Evolutionary conservation across 345 rosid genomes (phyloP).

Genomic region (Eucalyptus coolabah): DNA sequence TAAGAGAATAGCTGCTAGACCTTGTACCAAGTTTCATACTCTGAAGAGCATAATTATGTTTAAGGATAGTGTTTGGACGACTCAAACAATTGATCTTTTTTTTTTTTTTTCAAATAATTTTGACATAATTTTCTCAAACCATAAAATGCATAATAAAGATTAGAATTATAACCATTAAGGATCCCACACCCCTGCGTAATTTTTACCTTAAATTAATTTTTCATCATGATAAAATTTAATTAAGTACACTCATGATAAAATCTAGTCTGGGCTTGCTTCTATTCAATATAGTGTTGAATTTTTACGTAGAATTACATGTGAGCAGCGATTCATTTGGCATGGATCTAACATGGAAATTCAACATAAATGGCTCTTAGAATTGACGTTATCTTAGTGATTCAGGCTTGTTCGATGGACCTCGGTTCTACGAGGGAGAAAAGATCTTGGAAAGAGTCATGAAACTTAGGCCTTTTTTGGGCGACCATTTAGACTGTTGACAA

Average conservation of each 20-base stretch:
- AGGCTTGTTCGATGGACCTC: neutral
- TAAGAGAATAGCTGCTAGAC: fast-evolving
- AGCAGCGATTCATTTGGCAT: neutral
- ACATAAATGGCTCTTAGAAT: neutral
- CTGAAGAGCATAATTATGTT: neutral
- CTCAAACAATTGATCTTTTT: neutral
- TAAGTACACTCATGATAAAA: fast-evolving
- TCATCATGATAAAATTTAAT: neutral
- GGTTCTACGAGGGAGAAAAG: neutral
- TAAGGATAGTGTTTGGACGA: neutral
- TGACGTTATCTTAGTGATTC: neutral
- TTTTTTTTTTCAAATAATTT: neutral
- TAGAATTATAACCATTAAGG: neutral
- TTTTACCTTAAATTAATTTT: neutral
- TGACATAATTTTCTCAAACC: neutral
- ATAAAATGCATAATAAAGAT: neutral
- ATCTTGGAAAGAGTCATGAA: neutral
- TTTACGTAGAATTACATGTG: neutral
- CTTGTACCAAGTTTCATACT: neutral
- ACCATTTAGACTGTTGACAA: neutral
- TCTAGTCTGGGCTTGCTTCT: neutral
- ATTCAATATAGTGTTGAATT: neutral
- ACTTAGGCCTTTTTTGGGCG: neutral
- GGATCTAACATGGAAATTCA: neutral
- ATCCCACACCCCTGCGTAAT: neutral